Percentiles rank a stretch among this genome's conserved stretches.
phyloP scores from a whole-genome alignment of 805 yeast species.

The Ogataea philodendri region DNA sequence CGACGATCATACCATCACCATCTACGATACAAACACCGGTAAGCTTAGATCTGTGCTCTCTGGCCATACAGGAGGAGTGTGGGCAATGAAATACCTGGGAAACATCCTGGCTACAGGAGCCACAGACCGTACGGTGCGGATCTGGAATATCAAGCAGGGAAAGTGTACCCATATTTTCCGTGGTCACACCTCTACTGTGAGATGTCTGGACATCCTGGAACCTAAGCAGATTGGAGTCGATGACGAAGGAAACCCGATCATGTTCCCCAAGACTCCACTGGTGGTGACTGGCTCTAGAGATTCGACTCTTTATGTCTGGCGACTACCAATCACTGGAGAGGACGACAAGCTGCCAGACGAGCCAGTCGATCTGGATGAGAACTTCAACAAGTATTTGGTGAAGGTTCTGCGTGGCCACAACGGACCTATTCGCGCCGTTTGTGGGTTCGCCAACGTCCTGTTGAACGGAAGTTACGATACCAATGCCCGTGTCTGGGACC shows the following conservation, averaged over 20 bases:
- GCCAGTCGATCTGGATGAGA: conserved; percentile 38
- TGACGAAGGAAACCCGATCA: conserved; percentile 52
- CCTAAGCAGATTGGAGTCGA: conserved; percentile 64
- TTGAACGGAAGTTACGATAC: conserved; percentile 91
- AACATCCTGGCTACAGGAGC: conserved; percentile 89
- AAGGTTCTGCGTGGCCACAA: conserved; percentile 73
- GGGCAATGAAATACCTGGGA: conserved; percentile 91
- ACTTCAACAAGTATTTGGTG: conserved; percentile 60
- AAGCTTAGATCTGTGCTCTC: conserved; percentile 55
- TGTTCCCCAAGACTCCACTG: conserved; percentile 62
- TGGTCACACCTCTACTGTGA: conserved; percentile 90
- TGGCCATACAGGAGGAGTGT: conserved; percentile 97
- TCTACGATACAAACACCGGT: conserved; percentile 78
- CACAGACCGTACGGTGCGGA: conserved; percentile 89
- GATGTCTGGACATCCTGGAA: conserved; percentile 81
- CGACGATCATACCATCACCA: conserved; percentile 78
- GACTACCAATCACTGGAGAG: conserved; percentile 51
- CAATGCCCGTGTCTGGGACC: conserved; percentile 90
- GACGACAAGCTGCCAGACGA: conserved; percentile 38
- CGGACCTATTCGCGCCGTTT: conserved; percentile 79
- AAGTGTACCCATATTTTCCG: conserved; percentile 86
- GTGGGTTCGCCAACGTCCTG: conserved; percentile 80
- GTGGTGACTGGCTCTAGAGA: conserved; percentile 88
- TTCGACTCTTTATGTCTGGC: conserved; percentile 74
- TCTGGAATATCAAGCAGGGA: conserved; percentile 87